Base-by-base conservation (phyloP, 2,329 filamentous ascomycete species). In the Fusarium foetens region DNA sequence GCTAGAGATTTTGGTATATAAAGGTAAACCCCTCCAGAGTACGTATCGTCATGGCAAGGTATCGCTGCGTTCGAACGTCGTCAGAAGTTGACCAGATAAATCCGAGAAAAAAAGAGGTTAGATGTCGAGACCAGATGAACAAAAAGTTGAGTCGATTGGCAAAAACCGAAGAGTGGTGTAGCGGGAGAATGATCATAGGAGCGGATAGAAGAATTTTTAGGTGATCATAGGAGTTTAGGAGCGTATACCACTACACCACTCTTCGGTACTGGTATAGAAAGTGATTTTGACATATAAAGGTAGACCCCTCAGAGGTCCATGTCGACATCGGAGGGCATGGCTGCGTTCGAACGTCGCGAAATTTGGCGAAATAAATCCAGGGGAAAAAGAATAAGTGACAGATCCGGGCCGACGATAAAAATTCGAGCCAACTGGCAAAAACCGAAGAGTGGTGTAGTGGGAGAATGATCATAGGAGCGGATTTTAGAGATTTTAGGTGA, bases 211-310 rank as follows among this genome's bases (percentile, higher is more conserved):
- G n/a, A 31, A 21, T 19, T 52, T 54, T 21, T 48, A 48, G 45
- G 45, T 48, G 25, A 19, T 38, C 35, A 33, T 39, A 41, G 45
- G 41, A 52, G 49, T 36, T 13, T 48, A 53, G 45, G 35, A 39
- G 33, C 27, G 46, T 17, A 33, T n/a, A 59, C 57, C 57, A 53
- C 46, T 54, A 33, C 57, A 59, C 57, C 57, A 59, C 57, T 54
- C 57, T 54, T 54, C 57, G 46, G 13, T 35, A 25, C 9, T 17
- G 14, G n/a, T 41, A 54, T 35, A 25, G 25, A 25, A 25, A 25
- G 25, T 25, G 25, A 25, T 25, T 25, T 25, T 25, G 25, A 25
- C 25, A 25, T 25, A 25, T 25, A 25, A 25, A 25, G 25, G 25
- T 25, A 25, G 25, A 25, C 25, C 25, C 25, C 25, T 25, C 25